Evolutionary conservation across 306 rosid species (phyloP), one percentile per base, ranked within the genome.

Genomic region (Sicyos baderoa): DNA sequence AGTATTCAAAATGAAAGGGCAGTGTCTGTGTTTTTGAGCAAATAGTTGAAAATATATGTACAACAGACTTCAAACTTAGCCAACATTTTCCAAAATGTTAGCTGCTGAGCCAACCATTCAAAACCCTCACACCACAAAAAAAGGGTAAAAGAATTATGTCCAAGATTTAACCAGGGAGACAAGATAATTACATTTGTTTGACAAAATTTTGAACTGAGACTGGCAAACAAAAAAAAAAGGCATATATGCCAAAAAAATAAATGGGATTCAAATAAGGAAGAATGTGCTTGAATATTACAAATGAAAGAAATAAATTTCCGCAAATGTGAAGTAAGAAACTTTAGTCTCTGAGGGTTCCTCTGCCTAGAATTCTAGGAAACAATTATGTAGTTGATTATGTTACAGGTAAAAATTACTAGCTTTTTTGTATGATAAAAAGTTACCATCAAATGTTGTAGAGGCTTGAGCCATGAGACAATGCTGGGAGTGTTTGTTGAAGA

Each of bases 331-430:
- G 56, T 74, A 75, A 78, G 56, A 74, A 75, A 80, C 81, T 82
- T 76, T 62, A 76, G 74, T 80, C 78, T 79, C 80, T 77, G 72
- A 55, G 69, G 83, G 79, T 76, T 83, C 83, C 68, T 76, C 81
- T 74, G 87, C 82, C 79, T 82, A 76, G 74, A 82, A 64, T 78
- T 72, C 59, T 75, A 71, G 76, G 79, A 86, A 85, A 85, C 82
- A 78, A 78, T 82, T 87, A 81, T 79, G 73, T 83, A 80, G 81
- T 82, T 78, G 65, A 78, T 80, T 87, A 81, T 79, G 73, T 82
- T 81, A 81, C 85, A 81, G 54, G 87, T 74, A 83, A 84, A 37
- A 88, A 23, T 72, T 42, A 76, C 62, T 57, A 54, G 57, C 49
- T 47, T 81, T 80, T 83, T 82, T 82, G 76, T 74, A 74, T 77